phyloP scores from a whole-genome alignment of 75 land plant genomes.

The Selaginella moellendorffii region DNA sequence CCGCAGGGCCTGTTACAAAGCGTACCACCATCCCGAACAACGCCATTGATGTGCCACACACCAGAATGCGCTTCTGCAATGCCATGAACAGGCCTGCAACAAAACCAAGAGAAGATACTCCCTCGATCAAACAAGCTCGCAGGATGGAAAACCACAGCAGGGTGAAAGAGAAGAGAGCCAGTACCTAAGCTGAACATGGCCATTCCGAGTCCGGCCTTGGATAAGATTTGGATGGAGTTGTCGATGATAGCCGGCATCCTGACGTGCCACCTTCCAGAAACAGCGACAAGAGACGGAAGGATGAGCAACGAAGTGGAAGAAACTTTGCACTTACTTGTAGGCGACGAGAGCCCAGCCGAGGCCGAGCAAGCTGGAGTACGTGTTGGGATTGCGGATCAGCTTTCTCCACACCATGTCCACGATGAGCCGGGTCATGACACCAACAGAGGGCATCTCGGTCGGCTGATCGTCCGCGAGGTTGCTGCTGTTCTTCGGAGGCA shows the following conservation, averaged over 20 bases:
- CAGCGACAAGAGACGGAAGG: background rate
- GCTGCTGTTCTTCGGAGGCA: background rate
- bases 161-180: background rate
- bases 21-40: background rate
- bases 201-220: constrained; percentile 4
- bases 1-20: constrained; percentile 7
- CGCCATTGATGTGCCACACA: background rate
- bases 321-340: constrained; percentile 7
- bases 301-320: background rate
- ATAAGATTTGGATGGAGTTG: background rate
- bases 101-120: background rate
- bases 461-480: background rate
- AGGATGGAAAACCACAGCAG: background rate
- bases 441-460: background rate
- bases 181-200: constrained; percentile 10
- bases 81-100: constrained; percentile 3
- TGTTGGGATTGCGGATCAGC: constrained; percentile 1
- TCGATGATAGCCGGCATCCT: background rate
- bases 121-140: background rate
- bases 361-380: constrained; percentile 5
- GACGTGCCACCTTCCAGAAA: background rate
- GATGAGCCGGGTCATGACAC: constrained; percentile 15
- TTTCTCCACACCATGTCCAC: constrained; percentile 11
- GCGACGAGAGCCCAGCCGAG: background rate
- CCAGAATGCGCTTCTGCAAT: background rate